A percentile compares a stretch with the other conserved stretches of the same genome.
Evolutionary conservation across 129 eudicot species (phyloP).

Genomic region (Ambrosia trifida): DNA sequence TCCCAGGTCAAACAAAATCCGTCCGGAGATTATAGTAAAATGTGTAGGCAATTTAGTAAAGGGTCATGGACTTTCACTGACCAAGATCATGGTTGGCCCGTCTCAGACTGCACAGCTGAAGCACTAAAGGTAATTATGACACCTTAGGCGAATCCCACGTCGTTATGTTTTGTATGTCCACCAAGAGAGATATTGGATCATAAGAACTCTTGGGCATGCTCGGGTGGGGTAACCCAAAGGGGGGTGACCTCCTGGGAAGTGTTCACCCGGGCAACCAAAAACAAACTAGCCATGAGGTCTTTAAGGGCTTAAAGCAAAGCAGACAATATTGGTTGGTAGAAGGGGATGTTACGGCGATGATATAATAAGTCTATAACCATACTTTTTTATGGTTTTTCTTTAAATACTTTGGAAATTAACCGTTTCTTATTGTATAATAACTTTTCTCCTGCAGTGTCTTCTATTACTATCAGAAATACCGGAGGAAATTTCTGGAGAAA

Average conservation of each 20-base stretch:
- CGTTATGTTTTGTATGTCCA: too few species aligned
- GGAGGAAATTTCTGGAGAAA: constrained; percentile 39
- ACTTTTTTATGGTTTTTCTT: background rate
- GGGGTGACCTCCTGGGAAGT: too few species aligned
- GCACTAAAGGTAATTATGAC: constrained; percentile 32
- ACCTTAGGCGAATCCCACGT: too few species aligned
- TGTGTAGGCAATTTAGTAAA: constrained; percentile 42
- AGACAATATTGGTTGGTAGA: too few species aligned
- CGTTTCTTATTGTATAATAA: background rate
- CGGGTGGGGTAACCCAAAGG: too few species aligned
- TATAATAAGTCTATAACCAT: background rate
- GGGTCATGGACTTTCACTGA: constrained; percentile 51
- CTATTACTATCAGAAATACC: constrained; percentile 47
- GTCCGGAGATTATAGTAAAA: constrained; percentile 33
- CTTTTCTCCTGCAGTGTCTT: constrained; percentile 39
- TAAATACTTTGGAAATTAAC: background rate
- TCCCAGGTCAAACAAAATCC: constrained; percentile 62
- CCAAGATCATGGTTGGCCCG: constrained; percentile 52
- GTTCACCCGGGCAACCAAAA: too few species aligned
- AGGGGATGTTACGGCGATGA: background rate
- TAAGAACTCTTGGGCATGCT: too few species aligned
- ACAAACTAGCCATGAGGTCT: too few species aligned
- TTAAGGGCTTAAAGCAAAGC: too few species aligned
- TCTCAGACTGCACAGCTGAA: constrained; percentile 50
- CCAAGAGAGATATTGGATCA: too few species aligned